These are phyloP conservation scores for Candida coleopterorum DNA, from an alignment of 805 yeast species.

Conservation along the genomic window DNA sequence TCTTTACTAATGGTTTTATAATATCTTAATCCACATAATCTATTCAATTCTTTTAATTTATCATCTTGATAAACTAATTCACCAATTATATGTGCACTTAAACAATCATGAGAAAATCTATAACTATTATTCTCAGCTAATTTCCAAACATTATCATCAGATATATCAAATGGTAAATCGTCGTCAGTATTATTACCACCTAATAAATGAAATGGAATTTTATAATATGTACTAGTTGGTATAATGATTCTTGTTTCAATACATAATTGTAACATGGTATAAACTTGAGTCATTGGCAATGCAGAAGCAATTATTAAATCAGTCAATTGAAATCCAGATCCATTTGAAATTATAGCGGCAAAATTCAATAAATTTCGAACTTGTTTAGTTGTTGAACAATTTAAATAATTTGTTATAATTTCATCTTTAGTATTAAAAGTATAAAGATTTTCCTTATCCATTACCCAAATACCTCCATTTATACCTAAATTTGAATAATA, in stretches of 20 bases:
- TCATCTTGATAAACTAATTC: constrained; percentile 18
- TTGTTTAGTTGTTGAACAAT: constrained; percentile 13
- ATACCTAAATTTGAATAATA: constrained; percentile 3
- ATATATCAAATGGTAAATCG: constrained; percentile 24
- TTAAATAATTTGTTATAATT: constrained; percentile 17
- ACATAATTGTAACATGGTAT: constrained; percentile 28
- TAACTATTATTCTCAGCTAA: constrained; percentile 33
- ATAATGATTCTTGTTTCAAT: constrained; percentile 27
- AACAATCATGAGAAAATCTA: constrained; percentile 35
- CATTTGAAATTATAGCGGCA: constrained; percentile 39
- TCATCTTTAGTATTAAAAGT: constrained; percentile 4
- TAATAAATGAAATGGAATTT: constrained; percentile 42
- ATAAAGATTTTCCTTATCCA: background rate
- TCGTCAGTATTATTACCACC: too few relatives aligned
- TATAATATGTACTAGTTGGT: constrained; percentile 41
- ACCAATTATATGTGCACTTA: constrained; percentile 10
- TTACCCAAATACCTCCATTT: constrained; percentile 5
- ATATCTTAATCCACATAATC: constrained; percentile 40
- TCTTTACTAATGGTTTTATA: constrained; percentile 19
- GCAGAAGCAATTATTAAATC: constrained; percentile 37
- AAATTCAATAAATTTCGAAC: constrained; percentile 25
- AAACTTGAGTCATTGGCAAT: constrained; percentile 26
- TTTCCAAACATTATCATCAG: constrained; percentile 26
- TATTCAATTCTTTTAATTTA: constrained; percentile 29
- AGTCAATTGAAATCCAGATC: constrained; percentile 30